Evolutionary conservation across 257 asterid species (phyloP).

Genomic region (Primulina tabacum): DNA sequence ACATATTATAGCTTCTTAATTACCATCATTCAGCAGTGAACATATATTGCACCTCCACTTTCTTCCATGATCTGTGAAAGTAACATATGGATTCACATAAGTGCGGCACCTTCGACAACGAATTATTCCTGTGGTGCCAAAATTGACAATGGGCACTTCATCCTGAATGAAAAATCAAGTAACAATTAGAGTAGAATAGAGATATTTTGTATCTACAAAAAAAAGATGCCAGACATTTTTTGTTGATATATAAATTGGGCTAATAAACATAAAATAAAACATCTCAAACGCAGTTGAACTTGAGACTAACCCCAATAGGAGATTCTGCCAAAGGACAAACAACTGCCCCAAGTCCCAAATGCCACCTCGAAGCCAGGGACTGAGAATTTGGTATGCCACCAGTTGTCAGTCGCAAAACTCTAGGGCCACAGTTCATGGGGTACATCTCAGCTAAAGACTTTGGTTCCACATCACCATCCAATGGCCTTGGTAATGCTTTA

Average conservation of each 20-base stretch:
- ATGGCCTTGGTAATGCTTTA: slow-evolving; percentile 81
- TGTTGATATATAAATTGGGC: background rate
- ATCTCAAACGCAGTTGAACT: background rate
- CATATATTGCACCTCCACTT: slow-evolving; percentile 91
- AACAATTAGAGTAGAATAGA: slow-evolving; percentile 19
- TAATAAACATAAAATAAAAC: slow-evolving; percentile 7
- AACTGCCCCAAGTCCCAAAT: slow-evolving; percentile 85
- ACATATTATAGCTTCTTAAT: slow-evolving; percentile 13
- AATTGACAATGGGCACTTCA: slow-evolving; percentile 75
- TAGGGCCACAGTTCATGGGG: slow-evolving; percentile 74
- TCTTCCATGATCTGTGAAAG: slow-evolving; percentile 77
- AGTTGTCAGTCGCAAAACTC: slow-evolving; percentile 65
- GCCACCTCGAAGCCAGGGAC: slow-evolving; percentile 82
- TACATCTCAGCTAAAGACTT: slow-evolving; percentile 53
- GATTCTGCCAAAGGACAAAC: slow-evolving; percentile 89
- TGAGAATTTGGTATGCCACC: slow-evolving; percentile 73
- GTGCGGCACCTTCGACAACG: slow-evolving; percentile 89
- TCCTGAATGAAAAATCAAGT: slow-evolving; percentile 50
- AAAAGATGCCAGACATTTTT: background rate
- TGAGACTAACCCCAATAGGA: slow-evolving; percentile 70
- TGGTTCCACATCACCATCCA: slow-evolving; percentile 77
- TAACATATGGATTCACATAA: slow-evolving; percentile 68
- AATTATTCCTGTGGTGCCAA: slow-evolving; percentile 62
- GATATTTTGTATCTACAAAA: background rate
- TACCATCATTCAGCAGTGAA: slow-evolving; percentile 73